Conservation (phyloP, 1,284 basidiomycete species). For the Leccinum angustisporum region DNA sequence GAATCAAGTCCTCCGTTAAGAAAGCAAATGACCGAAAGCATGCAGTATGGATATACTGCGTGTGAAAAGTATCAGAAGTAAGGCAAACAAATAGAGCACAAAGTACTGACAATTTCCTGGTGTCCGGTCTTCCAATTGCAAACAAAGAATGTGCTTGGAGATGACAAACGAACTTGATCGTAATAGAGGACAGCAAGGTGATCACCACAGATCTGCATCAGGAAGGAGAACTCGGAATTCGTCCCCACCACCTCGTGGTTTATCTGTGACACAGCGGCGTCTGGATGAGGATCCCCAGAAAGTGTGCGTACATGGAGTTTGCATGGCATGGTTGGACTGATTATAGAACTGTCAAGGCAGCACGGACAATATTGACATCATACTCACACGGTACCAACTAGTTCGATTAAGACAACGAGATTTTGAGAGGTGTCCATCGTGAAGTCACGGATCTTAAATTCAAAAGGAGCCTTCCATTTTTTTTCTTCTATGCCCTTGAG, state of each 20-base stretch:
- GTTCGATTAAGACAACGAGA: slow-evolving; percentile 52
- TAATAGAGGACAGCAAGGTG: slow-evolving; percentile 24
- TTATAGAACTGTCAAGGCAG: slow-evolving; percentile 1
- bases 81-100: not conserved
- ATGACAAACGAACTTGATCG: slow-evolving; percentile 4
- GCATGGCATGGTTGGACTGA: slow-evolving; percentile 23
- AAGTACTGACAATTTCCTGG: slow-evolving; percentile 38
- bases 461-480: slow-evolving; percentile 47
- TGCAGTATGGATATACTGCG: slow-evolving; percentile 18
- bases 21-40: slow-evolving; percentile 26
- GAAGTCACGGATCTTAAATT: slow-evolving; percentile 54
- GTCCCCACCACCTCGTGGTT: slow-evolving; percentile 6
- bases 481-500: slow-evolving; percentile 46
- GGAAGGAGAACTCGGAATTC: slow-evolving; percentile 15
- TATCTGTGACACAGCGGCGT: slow-evolving; percentile 13
- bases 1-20: slow-evolving; percentile 37
- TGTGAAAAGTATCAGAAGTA: not conserved
- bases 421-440: slow-evolving; percentile 60
- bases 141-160: slow-evolving; percentile 38
- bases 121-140: slow-evolving; percentile 61
- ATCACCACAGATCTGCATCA: slow-evolving; percentile 33
- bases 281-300: slow-evolving; percentile 27
- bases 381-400: slow-evolving; percentile 24
- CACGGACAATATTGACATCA: not conserved
- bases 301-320: slow-evolving; percentile 31